Percentiles rank a stretch among this genome's conserved stretches.
These are phyloP conservation scores for Creolimax fragrantissima DNA, from an alignment of 78 protist genomes.

Conservation along the genomic window DNA sequence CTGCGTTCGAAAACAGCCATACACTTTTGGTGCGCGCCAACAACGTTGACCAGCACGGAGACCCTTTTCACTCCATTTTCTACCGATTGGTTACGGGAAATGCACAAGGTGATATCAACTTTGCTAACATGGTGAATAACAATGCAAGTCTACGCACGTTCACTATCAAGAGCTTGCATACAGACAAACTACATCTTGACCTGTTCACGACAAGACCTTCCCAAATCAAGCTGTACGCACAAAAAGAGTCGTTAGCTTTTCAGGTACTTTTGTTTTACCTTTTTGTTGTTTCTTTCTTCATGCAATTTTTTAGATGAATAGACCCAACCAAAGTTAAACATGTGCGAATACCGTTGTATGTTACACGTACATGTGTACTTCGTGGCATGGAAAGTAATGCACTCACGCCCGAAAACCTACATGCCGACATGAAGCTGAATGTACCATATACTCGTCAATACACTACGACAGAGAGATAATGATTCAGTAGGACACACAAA, in stretches of 20 bases:
- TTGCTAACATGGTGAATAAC: slow-evolving; percentile 51
- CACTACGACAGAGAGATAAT: too few relatives aligned
- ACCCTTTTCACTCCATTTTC: slow-evolving; percentile 45
- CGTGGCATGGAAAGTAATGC: too few relatives aligned
- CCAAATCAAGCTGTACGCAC: not conserved
- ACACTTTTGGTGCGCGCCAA: slow-evolving; percentile 46
- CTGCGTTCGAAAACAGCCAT: not conserved
- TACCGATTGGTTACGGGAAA: slow-evolving; percentile 38
- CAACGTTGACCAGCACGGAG: slow-evolving; percentile 52
- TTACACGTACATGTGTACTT: too few relatives aligned
- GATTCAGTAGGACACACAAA: too few relatives aligned
- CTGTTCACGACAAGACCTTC: not conserved
- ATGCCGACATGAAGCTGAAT: too few relatives aligned
- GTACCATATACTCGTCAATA: too few relatives aligned
- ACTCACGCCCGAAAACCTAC: too few relatives aligned
- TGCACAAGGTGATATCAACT: slow-evolving; percentile 31
- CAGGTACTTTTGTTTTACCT: too few relatives aligned
- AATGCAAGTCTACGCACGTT: slow-evolving; percentile 29
- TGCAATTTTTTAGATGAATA: too few relatives aligned
- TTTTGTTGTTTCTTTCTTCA: too few relatives aligned
- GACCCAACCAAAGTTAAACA: too few relatives aligned
- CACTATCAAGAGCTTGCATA: not conserved
- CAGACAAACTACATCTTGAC: not conserved
- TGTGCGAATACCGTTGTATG: too few relatives aligned
- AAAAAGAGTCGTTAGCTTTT: not conserved